These are phyloP conservation scores for Thermochaetoides thermophila DNA, from an alignment of 495 filamentous ascomycete genomes.

Conservation along the genomic window DNA sequence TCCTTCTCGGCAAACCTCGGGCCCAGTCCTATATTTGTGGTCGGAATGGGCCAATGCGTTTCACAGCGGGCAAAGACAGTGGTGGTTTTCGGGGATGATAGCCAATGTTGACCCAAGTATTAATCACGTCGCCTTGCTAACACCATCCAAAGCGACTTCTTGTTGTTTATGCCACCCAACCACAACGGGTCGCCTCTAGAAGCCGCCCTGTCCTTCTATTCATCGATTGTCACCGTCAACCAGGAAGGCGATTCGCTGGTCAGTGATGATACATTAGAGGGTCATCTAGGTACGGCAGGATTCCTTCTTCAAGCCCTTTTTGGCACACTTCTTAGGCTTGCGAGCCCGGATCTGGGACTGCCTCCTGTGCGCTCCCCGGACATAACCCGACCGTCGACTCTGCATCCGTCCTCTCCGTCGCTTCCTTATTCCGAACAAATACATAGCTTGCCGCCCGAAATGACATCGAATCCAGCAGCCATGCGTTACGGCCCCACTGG, in stretches of 20 bases:
- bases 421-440: conserved; percentile 3
- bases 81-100: background rate
- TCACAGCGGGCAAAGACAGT: too few species aligned
- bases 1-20: too few species aligned
- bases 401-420: too few species aligned
- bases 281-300: conserved; percentile 84
- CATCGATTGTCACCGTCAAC: conserved; percentile 77
- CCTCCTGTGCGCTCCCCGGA: conserved; percentile 4
- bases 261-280: conserved; percentile 72
- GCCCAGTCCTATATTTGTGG: too few species aligned
- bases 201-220: conserved; percentile 83
- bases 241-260: conserved; percentile 88
- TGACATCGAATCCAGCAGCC: conserved; percentile 6
- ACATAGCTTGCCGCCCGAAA: conserved; percentile 4
- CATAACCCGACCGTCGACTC: background rate
- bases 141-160: conserved; percentile 54
- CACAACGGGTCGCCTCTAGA: conserved; percentile 54
- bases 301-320: conserved; percentile 59
- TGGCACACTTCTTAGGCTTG: conserved; percentile 48
- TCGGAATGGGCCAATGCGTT: too few species aligned
- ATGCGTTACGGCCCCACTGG: conserved; percentile 5
- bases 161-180: conserved; percentile 67
- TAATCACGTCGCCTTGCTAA: too few species aligned
- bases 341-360: conserved; percentile 18
- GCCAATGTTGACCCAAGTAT: too few species aligned